Percentiles rank a stretch among this genome's conserved stretches.
These are phyloP conservation scores for Nothophytophthora sp. DNA, from an alignment of 352 stramenopile genomes.

Conservation along the genomic window DNA sequence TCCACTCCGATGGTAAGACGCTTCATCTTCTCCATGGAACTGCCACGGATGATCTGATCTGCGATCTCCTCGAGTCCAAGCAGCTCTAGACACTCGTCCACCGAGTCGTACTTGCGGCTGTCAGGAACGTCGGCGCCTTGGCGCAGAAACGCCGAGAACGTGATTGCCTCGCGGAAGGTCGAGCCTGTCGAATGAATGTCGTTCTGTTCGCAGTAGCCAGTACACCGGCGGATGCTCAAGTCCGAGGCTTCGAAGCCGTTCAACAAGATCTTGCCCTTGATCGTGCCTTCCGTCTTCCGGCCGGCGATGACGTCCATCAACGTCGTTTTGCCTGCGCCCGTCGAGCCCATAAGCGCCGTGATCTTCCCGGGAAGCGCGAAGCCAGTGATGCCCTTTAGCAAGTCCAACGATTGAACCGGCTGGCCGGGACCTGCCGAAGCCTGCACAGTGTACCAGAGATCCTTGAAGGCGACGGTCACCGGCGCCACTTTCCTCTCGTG, in stretches of 20 bases:
- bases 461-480: conserved; percentile 55
- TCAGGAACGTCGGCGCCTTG: conserved; percentile 39
- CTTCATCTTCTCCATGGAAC: conserved; percentile 65
- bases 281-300: conserved; percentile 82
- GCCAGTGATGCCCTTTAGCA: conserved; percentile 65
- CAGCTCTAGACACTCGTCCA: conserved; percentile 58
- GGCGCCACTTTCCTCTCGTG: conserved; percentile 28
- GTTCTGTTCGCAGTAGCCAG: conserved; percentile 86
- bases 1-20: conserved; percentile 90
- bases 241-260: conserved; percentile 58
- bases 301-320: conserved; percentile 95
- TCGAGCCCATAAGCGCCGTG: conserved; percentile 73
- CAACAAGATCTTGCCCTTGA: conserved; percentile 67
- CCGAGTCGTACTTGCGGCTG: conserved; percentile 49
- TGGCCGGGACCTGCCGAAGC: conserved; percentile 35
- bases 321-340: conserved; percentile 92
- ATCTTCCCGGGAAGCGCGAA: conserved; percentile 57
- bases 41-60: conserved; percentile 61
- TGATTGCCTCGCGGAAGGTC: conserved; percentile 92
- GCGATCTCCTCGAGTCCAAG: conserved; percentile 58
- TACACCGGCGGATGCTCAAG: conserved; percentile 55
- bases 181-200: conserved; percentile 89
- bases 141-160: conserved; percentile 91
- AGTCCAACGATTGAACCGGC: conserved; percentile 30
- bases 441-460: conserved; percentile 62